phyloP scores from a whole-genome alignment of 768 basidiomycete genomes.

The Tephrocybe sp. region DNA sequence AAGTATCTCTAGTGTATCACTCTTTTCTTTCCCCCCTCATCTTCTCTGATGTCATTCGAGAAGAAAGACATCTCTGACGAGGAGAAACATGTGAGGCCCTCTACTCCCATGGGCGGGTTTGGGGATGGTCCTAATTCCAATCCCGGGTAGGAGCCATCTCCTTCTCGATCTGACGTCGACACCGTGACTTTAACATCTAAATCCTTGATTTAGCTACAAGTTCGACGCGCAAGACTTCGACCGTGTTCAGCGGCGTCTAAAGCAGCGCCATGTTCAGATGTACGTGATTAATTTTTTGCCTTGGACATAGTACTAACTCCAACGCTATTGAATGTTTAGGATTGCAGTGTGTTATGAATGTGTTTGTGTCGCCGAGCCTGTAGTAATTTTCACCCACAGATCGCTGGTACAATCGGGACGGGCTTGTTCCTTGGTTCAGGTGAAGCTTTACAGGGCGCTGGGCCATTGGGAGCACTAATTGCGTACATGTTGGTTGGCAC shows the following conservation, averaged over 20 bases:
- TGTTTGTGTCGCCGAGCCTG: too few relatives aligned
- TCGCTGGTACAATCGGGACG: slow-evolving; percentile 76
- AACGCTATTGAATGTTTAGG: slow-evolving; percentile 29
- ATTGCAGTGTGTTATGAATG: slow-evolving; percentile 53
- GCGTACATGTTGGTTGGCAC: slow-evolving; percentile 66
- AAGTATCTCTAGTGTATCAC: too few relatives aligned
- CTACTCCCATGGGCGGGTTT: background rate
- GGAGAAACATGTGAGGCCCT: background rate
- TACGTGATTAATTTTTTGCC: too few relatives aligned
- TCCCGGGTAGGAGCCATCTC: background rate
- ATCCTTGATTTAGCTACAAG: slow-evolving; percentile 31
- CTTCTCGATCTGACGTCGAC: background rate
- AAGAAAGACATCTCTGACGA: background rate
- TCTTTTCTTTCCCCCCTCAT: too few relatives aligned
- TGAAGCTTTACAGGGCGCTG: slow-evolving; percentile 54
- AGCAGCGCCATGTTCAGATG: slow-evolving; percentile 84
- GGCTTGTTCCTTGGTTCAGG: slow-evolving; percentile 76
- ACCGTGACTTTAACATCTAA: too few relatives aligned
- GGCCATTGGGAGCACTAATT: slow-evolving; percentile 66
- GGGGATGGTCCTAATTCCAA: background rate
- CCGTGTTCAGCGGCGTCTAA: slow-evolving; percentile 67
- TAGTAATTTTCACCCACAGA: slow-evolving; percentile 31
- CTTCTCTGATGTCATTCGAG: background rate
- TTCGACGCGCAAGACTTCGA: slow-evolving; percentile 68
- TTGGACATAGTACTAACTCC: background rate